Base-by-base conservation (phyloP, 2,329 filamentous ascomycete genomes). In the Pyrenophora seminiperda region DNA sequence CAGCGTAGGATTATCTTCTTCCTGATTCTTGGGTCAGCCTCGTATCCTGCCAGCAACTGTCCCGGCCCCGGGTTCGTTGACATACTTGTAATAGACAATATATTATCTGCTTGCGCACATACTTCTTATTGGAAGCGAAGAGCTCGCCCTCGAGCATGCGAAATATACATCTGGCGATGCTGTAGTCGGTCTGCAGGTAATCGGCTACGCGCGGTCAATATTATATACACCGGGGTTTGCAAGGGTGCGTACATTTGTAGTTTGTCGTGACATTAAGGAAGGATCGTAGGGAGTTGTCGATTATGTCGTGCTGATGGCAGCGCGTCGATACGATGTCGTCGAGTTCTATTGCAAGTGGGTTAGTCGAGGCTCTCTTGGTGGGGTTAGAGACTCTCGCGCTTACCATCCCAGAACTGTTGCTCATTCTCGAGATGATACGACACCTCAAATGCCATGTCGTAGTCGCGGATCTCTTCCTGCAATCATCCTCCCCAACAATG, bases 101-200 rank as follows among this genome's bases (percentile, higher is more conserved):
- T 59, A 97, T 85, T 66, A 99, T 91, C 76, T 97, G 94, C 36
- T 85, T 89, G 56, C 93, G 89, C 56, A 97, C 89, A 75, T 99
- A 97, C 49, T 91, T 87, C 60, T 84, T 83, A 72, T 97, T 87
- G 11, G 80, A 75, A 19, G 76, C 75, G 73, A 95, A 99, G 36
- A 97, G 78, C 14, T 78, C 76, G 70, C 91, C 91, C 43, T 87
- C 80, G 50, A 95, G 79, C 30, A 99, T 82, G 71, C 85, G 85
- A 72, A 90, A 88, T 52, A 89, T 88, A 77, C 92, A 97, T 63
- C 81, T 84, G 18, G 86, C 85, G 50, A 96, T 80, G 65, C 95
- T 90, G 67, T 92, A 85, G 62, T 95, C 89, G 61, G 85, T 86
- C 50, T 83, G 79, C 56, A 91, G 81, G 70, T 88, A 90, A 60